Evolutionary conservation across 441 rosid genomes (phyloP).

Genomic region (Erysimum cheiri): DNA sequence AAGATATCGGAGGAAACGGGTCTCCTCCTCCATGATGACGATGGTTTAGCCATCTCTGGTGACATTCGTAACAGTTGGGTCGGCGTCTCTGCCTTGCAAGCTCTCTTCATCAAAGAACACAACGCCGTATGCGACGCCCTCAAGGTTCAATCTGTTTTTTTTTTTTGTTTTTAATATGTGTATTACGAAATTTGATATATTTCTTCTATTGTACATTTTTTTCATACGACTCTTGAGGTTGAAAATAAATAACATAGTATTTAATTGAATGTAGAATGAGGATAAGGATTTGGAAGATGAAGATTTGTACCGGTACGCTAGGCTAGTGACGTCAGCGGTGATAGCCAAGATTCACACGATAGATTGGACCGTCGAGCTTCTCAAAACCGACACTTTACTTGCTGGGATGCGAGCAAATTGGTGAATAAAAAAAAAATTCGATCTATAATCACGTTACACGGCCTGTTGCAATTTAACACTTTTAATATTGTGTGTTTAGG

Average conservation of each 20-base stretch:
- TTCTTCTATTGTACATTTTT: neutral
- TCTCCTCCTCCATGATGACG: slow-evolving; percentile 54
- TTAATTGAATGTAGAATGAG: slow-evolving; percentile 40
- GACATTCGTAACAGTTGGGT: slow-evolving; percentile 78
- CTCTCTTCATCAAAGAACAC: slow-evolving; percentile 70
- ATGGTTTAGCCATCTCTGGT: slow-evolving; percentile 63
- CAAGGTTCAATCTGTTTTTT: slow-evolving; percentile 45
- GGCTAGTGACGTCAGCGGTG: slow-evolving; percentile 80
- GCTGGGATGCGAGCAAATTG: slow-evolving; percentile 78
- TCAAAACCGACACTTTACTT: slow-evolving; percentile 68
- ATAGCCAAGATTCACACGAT: slow-evolving; percentile 87
- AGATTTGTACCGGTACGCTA: slow-evolving; percentile 62
- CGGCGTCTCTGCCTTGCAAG: slow-evolving; percentile 69
- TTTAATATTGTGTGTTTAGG: slow-evolving; percentile 40
- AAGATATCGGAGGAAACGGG: slow-evolving; percentile 57
- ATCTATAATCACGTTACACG: neutral
- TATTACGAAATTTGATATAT: neutral
- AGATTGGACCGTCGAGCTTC: slow-evolving; percentile 85
- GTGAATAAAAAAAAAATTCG: slow-evolving; percentile 34
- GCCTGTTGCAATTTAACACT: neutral
- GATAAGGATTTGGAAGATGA: slow-evolving; percentile 58
- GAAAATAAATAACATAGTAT: too few relatives aligned
- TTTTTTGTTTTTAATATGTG: neutral
- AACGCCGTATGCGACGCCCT: slow-evolving; percentile 69
- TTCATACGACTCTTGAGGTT: neutral